These are phyloP conservation scores for Striga hermonthica DNA, from an alignment of 305 asterid species.

Conservation along the genomic window DNA sequence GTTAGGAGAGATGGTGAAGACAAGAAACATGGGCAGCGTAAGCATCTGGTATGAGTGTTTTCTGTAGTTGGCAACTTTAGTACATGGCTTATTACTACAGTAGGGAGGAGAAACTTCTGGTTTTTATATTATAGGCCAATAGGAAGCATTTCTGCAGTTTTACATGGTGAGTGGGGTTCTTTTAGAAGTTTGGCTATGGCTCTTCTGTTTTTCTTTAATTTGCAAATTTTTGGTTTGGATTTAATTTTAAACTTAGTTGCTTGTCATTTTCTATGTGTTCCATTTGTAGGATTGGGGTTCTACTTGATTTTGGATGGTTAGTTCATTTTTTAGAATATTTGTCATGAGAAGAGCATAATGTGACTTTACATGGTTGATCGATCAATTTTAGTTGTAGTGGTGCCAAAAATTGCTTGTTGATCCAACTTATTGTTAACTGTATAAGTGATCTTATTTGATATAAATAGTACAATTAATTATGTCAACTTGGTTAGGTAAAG, in stretches of 20 bases:
- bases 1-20: no score
- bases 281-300: conserved; percentile 21
- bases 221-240: neutral
- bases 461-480: conserved; percentile 1
- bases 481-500: conserved; percentile 36
- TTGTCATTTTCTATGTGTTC: neutral
- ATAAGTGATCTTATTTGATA: conserved; percentile 17
- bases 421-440: neutral
- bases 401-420: neutral
- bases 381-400: no score
- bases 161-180: conserved; percentile 49
- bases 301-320: no score
- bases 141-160: conserved; percentile 66
- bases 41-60: no score
- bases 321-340: conserved; percentile 2
- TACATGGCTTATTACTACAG: conserved; percentile 39
- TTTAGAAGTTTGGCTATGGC: neutral
- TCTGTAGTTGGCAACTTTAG: no score
- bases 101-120: conserved; percentile 63
- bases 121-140: conserved; percentile 59
- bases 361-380: no score
- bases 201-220: no score
- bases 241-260: conserved; percentile 14
- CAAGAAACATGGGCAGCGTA: no score
- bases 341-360: conserved; percentile 3